Base-by-base conservation (phyloP, 176 grass and related monocot species). In the Chrysopogon serrulatus region DNA sequence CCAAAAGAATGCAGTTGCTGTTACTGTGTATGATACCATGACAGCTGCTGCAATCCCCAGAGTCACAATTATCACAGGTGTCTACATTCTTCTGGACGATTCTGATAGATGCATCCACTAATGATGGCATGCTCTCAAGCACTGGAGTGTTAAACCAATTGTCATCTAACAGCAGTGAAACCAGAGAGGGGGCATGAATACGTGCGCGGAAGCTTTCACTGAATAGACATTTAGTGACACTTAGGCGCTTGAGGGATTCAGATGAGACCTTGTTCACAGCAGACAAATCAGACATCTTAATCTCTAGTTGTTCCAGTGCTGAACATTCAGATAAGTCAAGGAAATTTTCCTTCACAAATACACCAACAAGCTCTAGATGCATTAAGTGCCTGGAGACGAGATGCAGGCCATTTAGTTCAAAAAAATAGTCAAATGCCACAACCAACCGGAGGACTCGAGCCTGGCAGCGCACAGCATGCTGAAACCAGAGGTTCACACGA, bases 401-500 rank as follows among this genome's bases (percentile, higher is more conserved):
- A 71, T 51, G 74, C 48, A 23, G 9, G 28, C 4, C 42, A 23
- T 45, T 28, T 79, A 79, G n/a, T 4, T 2, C 5, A 45, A 42
- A 13, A 0, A 3, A 16, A n/a, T 23, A n/a, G n/a, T n/a, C 0
- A 5, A 0, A 5, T 8, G 0, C 0, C 19, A 71, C 1, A 4
- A 44, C 13, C 13, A 71, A 44, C 26, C 27, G 9, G 5, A 68
- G 49, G 9, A 66, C 62, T 7, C 74, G 13, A 42, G 56, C 74
- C 41, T 78, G 36, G 65, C 74, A 70, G 36, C 41, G 27, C 5
- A 70, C 15, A 14, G 66, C 74, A 42, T 85, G 49, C 19, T 21
- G 36, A 49, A 85, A 78, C 49, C 83, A 85, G 51, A 60, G 51
- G 51, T 17, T 71, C 51, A 62, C 18, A 44, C 74, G 15, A 39